Evolutionary conservation across 352 stramenopile species (phyloP).

Genomic region (Phytopythium sindhum): DNA sequence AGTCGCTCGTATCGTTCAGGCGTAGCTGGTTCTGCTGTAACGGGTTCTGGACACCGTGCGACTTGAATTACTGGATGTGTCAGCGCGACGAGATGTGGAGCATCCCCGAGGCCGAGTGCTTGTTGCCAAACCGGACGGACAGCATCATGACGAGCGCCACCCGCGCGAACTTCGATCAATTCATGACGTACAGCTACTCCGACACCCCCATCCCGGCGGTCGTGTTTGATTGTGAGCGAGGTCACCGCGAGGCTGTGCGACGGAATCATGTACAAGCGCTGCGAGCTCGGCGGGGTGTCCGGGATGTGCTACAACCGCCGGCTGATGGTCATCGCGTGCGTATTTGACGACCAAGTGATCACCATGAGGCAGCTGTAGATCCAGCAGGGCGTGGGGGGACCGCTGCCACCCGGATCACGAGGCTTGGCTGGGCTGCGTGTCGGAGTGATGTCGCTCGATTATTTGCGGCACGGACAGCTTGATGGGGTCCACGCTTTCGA

Average conservation of each 20-base stretch:
- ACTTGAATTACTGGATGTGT: background rate
- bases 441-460: background rate
- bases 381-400: background rate
- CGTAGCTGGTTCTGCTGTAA: background rate
- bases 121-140: background rate
- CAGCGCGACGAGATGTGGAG: background rate
- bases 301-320: background rate
- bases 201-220: too few species aligned
- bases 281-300: background rate
- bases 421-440: too few species aligned
- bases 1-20: background rate
- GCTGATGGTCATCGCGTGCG: background rate
- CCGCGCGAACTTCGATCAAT: background rate
- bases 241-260: background rate
- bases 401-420: background rate
- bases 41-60: background rate
- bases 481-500: too few species aligned
- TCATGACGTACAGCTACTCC: background rate
- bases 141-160: background rate
- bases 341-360: background rate
- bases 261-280: background rate
- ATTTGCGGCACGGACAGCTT: too few species aligned
- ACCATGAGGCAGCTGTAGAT: background rate
- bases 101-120: background rate
- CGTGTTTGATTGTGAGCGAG: background rate